Base-by-base conservation (phyloP, 2,329 filamentous ascomycete species). In the Aspergillus caelatus region DNA sequence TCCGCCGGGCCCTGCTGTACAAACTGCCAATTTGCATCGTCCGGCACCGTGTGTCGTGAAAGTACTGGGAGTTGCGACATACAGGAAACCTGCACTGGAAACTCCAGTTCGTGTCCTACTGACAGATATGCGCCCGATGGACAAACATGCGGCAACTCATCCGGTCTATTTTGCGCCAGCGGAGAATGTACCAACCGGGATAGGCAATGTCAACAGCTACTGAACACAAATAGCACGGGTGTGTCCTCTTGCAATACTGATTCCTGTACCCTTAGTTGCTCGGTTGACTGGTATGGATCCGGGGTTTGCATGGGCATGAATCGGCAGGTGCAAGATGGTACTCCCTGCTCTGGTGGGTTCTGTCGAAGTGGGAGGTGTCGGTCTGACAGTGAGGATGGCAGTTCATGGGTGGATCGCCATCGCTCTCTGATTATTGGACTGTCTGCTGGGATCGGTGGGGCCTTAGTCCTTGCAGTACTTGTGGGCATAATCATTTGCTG, bases 151-250 rank as follows among this genome's bases (percentile, higher is more conserved):
- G 58, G 62, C 0, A 58, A 52, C 23, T 34, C 23, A 7, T 36
- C 45, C 16, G 55, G 34, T 1, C 16, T 66, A 2, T 61, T 63
- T 36, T 67, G 66, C 21, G 58, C 66, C 19, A 58, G 48, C 12
- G 66, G 66, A 3, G 50, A 64, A 43, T 66, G 66, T 41, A 66
- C 63, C 2, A 67, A 46, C 52, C 65, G 63, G 0, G 57, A 67
- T 41, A 19, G 62, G 12, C 65, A 67, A 30, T 67, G 65, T 14
- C 58, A 46, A 28, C 55, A 32, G 11, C 23, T 34, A 21, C 16
- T 67, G 5, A 21, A 21, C 9, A 46, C 34, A 0, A 58, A 63
- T 16, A 60, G 54, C 28, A 58, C 58, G 9, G 57, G 41, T 1
- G 48, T 67, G 1, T 60, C 63, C 0, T 65, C 65, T 0, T 67